phyloP scores from a whole-genome alignment of 2,329 filamentous ascomycete species.

The Scolecobasidium constrictum region DNA sequence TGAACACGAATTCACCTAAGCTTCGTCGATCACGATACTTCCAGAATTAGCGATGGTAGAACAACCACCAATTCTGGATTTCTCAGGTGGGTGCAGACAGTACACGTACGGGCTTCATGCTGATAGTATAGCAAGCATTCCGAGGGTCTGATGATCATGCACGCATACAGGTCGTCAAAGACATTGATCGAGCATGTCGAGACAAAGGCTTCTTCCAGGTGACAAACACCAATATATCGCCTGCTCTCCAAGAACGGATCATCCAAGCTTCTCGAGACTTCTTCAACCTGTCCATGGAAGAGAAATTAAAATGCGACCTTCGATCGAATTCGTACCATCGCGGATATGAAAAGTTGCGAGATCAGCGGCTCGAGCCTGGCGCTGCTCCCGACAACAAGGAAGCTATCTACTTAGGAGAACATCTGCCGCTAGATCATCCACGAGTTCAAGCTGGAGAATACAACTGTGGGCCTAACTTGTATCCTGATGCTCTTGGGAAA shows the following conservation, averaged over 20 bases:
- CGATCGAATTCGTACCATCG: slow-evolving; percentile 30
- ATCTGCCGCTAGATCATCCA: slow-evolving; percentile 27
- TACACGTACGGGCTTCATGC: background rate
- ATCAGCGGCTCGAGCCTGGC: slow-evolving; percentile 31
- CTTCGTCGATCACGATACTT: too few species aligned
- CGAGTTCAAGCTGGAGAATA: slow-evolving; percentile 27
- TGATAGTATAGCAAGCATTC: slow-evolving; percentile 14
- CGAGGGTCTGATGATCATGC: slow-evolving; percentile 16
- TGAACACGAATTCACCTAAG: too few species aligned
- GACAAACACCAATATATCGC: slow-evolving; percentile 28
- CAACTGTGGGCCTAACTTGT: slow-evolving; percentile 30
- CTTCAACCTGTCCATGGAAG: slow-evolving; percentile 28
- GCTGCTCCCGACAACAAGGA: slow-evolving; percentile 33
- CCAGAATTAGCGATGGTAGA: too few species aligned
- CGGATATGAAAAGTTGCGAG: slow-evolving; percentile 32
- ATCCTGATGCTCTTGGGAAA: slow-evolving; percentile 21
- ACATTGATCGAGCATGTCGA: slow-evolving; percentile 20
- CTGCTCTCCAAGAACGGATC: slow-evolving; percentile 25
- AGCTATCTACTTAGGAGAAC: slow-evolving; percentile 32
- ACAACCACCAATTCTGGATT: slow-evolving; percentile 7
- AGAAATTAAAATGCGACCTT: slow-evolving; percentile 20
- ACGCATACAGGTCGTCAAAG: slow-evolving; percentile 18
- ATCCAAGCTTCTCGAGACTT: slow-evolving; percentile 29
- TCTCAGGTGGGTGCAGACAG: slow-evolving; percentile 1
- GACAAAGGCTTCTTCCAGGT: slow-evolving; percentile 37